A percentile compares a stretch with the other conserved stretches of the same genome.
Conservation (phyloP, 2,329 filamentous ascomycete genomes). For the Calonectria naviculata region DNA sequence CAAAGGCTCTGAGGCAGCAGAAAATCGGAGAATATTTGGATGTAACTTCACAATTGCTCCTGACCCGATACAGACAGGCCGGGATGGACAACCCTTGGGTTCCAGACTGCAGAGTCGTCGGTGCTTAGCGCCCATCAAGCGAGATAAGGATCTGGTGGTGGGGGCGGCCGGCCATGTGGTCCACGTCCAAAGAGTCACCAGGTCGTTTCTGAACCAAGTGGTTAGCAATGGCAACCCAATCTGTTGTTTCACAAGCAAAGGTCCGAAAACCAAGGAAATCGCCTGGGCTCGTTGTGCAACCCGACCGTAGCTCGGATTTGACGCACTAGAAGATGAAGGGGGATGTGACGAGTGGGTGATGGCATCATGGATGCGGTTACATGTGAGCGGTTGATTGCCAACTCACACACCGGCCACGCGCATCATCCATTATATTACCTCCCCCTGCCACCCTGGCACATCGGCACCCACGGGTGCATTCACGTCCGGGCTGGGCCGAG, state of each 20-base stretch:
- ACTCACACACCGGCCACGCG: slow-evolving; percentile 27
- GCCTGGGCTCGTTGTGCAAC: background rate
- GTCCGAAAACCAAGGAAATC: background rate
- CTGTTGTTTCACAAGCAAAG: background rate
- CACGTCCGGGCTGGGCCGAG: slow-evolving; percentile 31
- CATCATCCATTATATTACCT: slow-evolving; percentile 10
- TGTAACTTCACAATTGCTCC: background rate
- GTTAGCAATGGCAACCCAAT: background rate
- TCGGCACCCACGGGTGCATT: slow-evolving; percentile 28
- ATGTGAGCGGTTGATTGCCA: slow-evolving; percentile 32
- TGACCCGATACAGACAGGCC: background rate
- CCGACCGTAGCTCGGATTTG: background rate
- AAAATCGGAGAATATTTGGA: slow-evolving; percentile 13
- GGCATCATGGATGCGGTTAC: slow-evolving; percentile 21
- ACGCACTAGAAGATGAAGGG: background rate
- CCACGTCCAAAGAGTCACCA: background rate
- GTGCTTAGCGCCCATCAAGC: slow-evolving; percentile 14
- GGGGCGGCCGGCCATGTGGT: slow-evolving; percentile 12
- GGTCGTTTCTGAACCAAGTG: background rate
- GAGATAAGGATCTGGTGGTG: slow-evolving; percentile 28
- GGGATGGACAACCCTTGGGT: slow-evolving; percentile 1
- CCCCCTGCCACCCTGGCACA: slow-evolving; percentile 11
- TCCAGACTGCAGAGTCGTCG: background rate
- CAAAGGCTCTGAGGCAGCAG: background rate
- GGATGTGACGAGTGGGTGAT: background rate